Evolutionary conservation across 139 green algal species (phyloP).

Genomic region (Closterium sp.): DNA sequence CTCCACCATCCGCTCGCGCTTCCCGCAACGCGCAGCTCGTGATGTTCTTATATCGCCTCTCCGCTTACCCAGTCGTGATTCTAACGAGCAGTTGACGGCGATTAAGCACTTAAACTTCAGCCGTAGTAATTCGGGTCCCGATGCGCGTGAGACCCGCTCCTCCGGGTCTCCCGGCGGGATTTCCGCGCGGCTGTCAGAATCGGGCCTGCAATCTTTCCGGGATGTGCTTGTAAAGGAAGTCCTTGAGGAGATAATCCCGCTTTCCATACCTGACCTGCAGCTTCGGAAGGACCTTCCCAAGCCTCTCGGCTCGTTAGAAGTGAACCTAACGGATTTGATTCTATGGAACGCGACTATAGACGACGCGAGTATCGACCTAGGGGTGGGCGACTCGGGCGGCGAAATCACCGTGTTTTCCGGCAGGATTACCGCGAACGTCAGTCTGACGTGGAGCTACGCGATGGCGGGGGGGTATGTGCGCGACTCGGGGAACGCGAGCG

Average conservation of each 20-base stretch:
- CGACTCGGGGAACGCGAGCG: background rate
- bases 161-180: background rate
- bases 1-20: background rate
- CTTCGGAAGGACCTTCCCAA: background rate
- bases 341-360: background rate
- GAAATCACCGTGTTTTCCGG: background rate
- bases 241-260: background rate
- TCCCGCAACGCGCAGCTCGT: background rate
- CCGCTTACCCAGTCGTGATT: background rate
- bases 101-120: background rate
- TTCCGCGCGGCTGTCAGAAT: background rate
- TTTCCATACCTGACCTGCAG: background rate
- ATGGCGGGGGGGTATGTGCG: background rate
- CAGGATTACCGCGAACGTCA: background rate
- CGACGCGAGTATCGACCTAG: background rate
- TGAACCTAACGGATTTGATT: background rate
- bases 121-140: background rate
- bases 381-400: background rate
- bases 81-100: background rate
- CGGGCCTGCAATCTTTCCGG: background rate
- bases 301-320: background rate
- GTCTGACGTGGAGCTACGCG: background rate
- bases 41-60: background rate
- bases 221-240: background rate
- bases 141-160: too few species aligned